These are phyloP conservation scores for Linderniella brevidens DNA, from an alignment of 257 asterid genomes.

Conservation along the genomic window DNA sequence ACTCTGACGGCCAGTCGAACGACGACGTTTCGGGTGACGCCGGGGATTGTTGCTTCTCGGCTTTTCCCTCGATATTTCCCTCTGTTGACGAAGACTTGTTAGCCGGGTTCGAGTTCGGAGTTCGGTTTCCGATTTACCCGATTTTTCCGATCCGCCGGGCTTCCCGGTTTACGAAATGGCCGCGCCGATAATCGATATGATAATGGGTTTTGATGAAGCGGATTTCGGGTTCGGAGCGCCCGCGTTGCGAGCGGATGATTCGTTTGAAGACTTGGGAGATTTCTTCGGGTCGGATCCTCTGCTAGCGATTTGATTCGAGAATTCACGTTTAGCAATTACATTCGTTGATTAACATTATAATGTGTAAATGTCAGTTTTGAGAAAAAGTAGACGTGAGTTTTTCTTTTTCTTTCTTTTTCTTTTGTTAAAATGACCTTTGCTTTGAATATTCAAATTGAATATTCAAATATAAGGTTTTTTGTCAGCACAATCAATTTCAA, in stretches of 20 bases:
- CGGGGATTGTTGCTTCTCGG: background rate
- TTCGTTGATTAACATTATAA: too few relatives aligned
- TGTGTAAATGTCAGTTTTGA: too few relatives aligned
- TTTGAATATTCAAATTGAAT: too few relatives aligned
- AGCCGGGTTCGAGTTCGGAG: conserved; percentile 21
- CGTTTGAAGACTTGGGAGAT: conserved; percentile 59
- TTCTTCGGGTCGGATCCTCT: conserved; percentile 87
- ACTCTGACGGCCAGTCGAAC: conserved; percentile 8
- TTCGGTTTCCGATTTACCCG: conserved; percentile 20
- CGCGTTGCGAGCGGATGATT: conserved; percentile 33
- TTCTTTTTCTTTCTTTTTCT: too few relatives aligned
- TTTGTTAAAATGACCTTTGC: too few relatives aligned
- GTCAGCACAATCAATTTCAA: too few relatives aligned
- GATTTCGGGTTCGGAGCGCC: conserved; percentile 29
- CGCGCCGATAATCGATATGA: conserved; percentile 11
- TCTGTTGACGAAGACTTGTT: conserved; percentile 19
- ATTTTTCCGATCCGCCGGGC: conserved; percentile 31
- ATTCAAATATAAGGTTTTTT: too few relatives aligned
- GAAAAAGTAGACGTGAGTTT: too few relatives aligned
- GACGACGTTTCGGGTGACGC: background rate
- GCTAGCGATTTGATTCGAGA: conserved; percentile 14
- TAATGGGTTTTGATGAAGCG: conserved; percentile 24
- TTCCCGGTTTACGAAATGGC: conserved; percentile 11
- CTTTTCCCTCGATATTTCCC: background rate
- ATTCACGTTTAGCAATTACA: background rate